Conservation (phyloP, 306 rosid genomes). For the Vicia faba region DNA sequence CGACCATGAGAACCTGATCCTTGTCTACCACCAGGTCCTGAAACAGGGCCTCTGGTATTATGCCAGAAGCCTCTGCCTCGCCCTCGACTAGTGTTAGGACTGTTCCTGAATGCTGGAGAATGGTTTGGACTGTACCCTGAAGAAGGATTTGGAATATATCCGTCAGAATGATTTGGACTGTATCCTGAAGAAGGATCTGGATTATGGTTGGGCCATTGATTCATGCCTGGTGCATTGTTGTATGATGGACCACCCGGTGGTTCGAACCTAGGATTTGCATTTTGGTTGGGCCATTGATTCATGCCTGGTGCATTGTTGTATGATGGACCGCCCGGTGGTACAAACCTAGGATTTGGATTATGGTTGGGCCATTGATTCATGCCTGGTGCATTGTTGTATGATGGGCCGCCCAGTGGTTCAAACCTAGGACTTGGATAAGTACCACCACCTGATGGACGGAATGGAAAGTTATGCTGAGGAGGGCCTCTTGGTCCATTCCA, state of each 20-base stretch:
- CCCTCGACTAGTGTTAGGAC: slow-evolving; percentile 49
- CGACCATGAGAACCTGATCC: slow-evolving; percentile 49
- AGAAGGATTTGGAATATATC: background rate
- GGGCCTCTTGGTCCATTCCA: slow-evolving; percentile 58
- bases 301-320: slow-evolving; percentile 45
- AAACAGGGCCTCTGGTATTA: slow-evolving; percentile 41
- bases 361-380: slow-evolving; percentile 41
- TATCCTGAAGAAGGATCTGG: slow-evolving; percentile 37
- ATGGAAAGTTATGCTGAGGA: slow-evolving; percentile 38
- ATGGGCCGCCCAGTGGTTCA: slow-evolving; percentile 42
- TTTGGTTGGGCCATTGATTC: slow-evolving; percentile 43
- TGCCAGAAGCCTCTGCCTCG: slow-evolving; percentile 55
- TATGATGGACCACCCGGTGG: slow-evolving; percentile 41
- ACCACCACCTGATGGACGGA: slow-evolving; percentile 42
- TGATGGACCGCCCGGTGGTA: slow-evolving; percentile 41
- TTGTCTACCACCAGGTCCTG: slow-evolving; percentile 59
- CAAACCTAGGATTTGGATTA: slow-evolving; percentile 51
- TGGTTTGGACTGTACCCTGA: slow-evolving; percentile 41
- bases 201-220: slow-evolving; percentile 44
- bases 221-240: slow-evolving; percentile 46
- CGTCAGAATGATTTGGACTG: background rate
- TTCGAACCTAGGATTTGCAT: slow-evolving; percentile 51
- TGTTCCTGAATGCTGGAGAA: slow-evolving; percentile 47
- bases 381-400: slow-evolving; percentile 45
- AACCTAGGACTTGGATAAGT: slow-evolving; percentile 49